Evolutionary conservation across 352 stramenopile species (phyloP), one percentile per base, ranked within the genome.

Genomic region (Phytophthora sp.): DNA sequence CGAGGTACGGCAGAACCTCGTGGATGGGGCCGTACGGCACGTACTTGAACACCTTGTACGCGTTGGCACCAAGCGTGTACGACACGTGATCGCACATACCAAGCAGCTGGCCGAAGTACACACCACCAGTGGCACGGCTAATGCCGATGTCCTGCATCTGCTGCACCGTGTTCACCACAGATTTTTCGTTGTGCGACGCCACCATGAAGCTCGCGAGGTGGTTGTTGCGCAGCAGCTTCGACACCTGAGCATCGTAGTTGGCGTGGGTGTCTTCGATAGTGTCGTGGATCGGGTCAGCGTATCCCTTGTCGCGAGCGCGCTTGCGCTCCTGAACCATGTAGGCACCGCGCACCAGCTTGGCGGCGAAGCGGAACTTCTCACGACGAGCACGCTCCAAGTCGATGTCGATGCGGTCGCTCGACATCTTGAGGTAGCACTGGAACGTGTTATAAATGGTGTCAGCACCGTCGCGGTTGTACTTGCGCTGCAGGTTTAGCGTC

Each of bases 241-340:
- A 74, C 13, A 99, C 84, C 31, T 89, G 72, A 20, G 87, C 66
- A 64, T 99, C 87, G 78, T 99, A 99, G 66, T 93, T 97, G 20
- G 70, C 62, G 76, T 99, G 95, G 8, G 97, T 99, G 30, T 92
- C 77, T 62, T 98, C 85, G 42, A 98, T 94, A 18, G 75, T 94
- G 38, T 97, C 76, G 62, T 98, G 92, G 65, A 99, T 98, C 23
- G 97, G 97, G 72, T 91, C 87, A 17, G 68, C 38, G 70, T 97
- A 94, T 30, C 79, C 74, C 49, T 92, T 69, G 41, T 95, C 79
- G 27, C 76, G 70, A 13, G 94, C 83, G 20, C 94, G 86, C 75
- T 99, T 97, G 61, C 91, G 89, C 59, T 99, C 95, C 59, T 97
- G 79, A n/a, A 97, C 81, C 95, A 99, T 99, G 84, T 99, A 99